Percentiles rank a stretch among this genome's conserved stretches.
Evolutionary conservation across 176 grass and related monocot species (phyloP).

Genomic region (Aegilops sharonensis): DNA sequence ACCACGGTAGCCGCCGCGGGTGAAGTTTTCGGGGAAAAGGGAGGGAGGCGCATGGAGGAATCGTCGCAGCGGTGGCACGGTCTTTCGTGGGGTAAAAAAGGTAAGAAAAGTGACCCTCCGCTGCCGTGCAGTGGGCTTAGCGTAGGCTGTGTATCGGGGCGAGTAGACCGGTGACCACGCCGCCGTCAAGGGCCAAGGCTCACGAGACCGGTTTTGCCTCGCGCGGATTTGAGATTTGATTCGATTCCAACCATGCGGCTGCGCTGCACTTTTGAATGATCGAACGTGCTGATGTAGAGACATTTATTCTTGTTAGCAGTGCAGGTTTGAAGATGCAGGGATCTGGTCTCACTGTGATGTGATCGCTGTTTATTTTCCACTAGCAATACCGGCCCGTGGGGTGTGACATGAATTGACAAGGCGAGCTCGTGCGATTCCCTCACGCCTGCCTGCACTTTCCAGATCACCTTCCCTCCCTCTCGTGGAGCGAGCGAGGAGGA

Average conservation of each 20-base stretch:
- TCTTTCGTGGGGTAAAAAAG: neutral
- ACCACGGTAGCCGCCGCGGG: neutral
- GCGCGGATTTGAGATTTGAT: neutral
- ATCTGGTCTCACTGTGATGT: too few relatives aligned
- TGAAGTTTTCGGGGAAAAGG: neutral
- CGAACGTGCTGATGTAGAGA: neutral
- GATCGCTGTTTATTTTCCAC: too few relatives aligned
- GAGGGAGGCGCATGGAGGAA: neutral
- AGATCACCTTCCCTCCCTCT: neutral
- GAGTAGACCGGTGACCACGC: neutral
- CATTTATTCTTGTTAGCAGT: too few relatives aligned
- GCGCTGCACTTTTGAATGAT: neutral
- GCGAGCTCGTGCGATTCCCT: neutral
- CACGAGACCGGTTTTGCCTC: neutral
- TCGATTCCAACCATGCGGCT: too few relatives aligned
- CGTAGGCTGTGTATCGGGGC: neutral
- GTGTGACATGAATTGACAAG: conserved; percentile 4
- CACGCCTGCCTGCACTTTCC: neutral
- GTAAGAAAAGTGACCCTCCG: neutral
- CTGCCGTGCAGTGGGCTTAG: neutral
- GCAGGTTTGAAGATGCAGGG: too few relatives aligned
- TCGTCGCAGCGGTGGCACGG: conserved; percentile 10
- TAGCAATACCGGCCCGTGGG: too few relatives aligned
- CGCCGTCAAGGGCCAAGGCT: too few relatives aligned
- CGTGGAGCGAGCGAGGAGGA: neutral